Base-by-base conservation (phyloP, 2,329 filamentous ascomycete genomes). In the Dothideomycetes sp. region DNA sequence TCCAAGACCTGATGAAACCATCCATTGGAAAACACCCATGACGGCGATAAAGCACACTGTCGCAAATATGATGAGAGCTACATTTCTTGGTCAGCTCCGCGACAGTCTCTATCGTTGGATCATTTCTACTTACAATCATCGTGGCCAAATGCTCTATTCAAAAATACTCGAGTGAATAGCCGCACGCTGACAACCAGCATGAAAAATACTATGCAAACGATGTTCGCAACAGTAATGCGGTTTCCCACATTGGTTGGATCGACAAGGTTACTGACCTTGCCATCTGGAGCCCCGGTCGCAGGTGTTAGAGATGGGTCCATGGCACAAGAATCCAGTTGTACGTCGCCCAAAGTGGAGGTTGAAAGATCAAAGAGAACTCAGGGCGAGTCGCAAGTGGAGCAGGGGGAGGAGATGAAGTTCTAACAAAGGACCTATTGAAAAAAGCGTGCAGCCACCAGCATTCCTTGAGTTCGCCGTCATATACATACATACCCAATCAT, bases 21-120 rank as follows among this genome's bases (percentile, higher is more conserved):
- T 35, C 29, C 33, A 37, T 32, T 43, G 40, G 15, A 43, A 37
- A 19, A 43, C 13, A 8, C 40, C 40, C 40, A 43, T 43, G 25
- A 31, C 32, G 24, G 29, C 32, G 10, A 43, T 11, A 13, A 35
- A 36, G 2, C 25, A 36, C 13, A 23, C 33, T 13, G 31, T 36
- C n/a, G 40, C 40, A 5, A 43, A 35, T 6, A 36, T 18, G 12
- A 35, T 37, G 28, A 35, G 27, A 16, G 30, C 40, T 43, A 9
- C n/a, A n/a, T 4, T 3, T 24, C 22, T 24, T 8, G 7, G n/a
- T n/a, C 11, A 16, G 32, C 29, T 32, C 28, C 33, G 19, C 15
- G 5, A 3, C 2, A 4, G 15, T 15, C 5, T 16, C 10, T 1
- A 9, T 3, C 5, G 20, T 13, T 19, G 19, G 13, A 6, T 31